Base-by-base conservation (phyloP, 441 rosid species). In the Syzygium malaccense region DNA sequence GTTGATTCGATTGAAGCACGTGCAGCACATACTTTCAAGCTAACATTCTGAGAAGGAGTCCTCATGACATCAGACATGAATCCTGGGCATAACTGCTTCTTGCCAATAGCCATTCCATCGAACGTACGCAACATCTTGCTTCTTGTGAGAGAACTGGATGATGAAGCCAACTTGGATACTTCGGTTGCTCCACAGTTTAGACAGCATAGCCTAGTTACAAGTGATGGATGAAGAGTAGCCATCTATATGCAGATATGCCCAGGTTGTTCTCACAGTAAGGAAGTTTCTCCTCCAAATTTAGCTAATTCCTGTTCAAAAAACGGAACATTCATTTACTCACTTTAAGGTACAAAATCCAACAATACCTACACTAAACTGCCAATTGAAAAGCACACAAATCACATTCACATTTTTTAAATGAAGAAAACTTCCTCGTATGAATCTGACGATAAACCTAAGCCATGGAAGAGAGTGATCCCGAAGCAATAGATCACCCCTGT, bases 191-290 rank as follows among this genome's bases (percentile, higher is more conserved):
- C 93, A 90, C 87, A 88, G 58, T 87, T 89, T 19, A 89, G 91
- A 91, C 90, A 91, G 90, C 88, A 88, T 55, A 92, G 86, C 89
- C 88, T 88, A 7, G 88, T 88, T 53, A 93, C 91, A 83, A 91
- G 88, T 49, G 93, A 92, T 37, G 92, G 89, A 87, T 91, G 90
- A 89, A 91, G 91, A 88, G 93, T 58, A 48, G 95, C 93, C 98
- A 96, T 95, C 86, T 86, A 79, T 57, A 48, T 41, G n/a, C 83
- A 75, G 83, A 0, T 75, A 75, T 41, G 51, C 28, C 18, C 83
- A 41, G 83, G 83, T 75, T 75, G 83, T 75, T 75, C 51, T 41
- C 83, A 23, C 26, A 23, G 2, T 41, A 75, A 75, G 51, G 83
- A 75, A 41, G 25, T 75, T 23, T 75, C 18, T 75, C 83, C 18